These are phyloP conservation scores for Moesziomyces parantarcticus DNA, from an alignment of 1,284 basidiomycete genomes.

Conservation along the genomic window DNA sequence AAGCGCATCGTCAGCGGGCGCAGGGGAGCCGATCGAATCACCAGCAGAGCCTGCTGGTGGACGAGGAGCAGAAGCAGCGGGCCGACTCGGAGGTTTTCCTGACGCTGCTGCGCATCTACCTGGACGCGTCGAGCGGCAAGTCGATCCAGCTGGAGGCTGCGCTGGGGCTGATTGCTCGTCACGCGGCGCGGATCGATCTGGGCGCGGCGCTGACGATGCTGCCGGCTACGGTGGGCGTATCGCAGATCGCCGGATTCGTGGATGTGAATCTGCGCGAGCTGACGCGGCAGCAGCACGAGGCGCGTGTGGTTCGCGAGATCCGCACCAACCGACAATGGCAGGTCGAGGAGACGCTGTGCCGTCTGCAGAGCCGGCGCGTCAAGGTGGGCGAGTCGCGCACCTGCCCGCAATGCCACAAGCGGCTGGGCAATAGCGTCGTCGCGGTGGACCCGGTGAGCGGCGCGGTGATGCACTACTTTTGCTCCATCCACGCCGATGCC, in stretches of 20 bases:
- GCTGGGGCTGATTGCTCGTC: slow-evolving; percentile 82
- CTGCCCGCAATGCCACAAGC: slow-evolving; percentile 94
- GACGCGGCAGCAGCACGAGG: slow-evolving; percentile 35
- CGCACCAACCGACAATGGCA: slow-evolving; percentile 79
- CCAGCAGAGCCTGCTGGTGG: slow-evolving; percentile 38
- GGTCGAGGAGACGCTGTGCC: slow-evolving; percentile 78
- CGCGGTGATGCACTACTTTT: slow-evolving; percentile 63
- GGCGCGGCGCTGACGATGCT: slow-evolving; percentile 83
- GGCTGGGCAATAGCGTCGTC: slow-evolving; percentile 91
- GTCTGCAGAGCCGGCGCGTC: slow-evolving; percentile 82
- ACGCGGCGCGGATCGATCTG: slow-evolving; percentile 83
- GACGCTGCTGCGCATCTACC: slow-evolving; percentile 85
- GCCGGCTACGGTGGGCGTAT: slow-evolving; percentile 84
- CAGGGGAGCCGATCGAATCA: slow-evolving; percentile 22
- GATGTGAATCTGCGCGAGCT: slow-evolving; percentile 42
- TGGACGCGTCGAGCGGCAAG: slow-evolving; percentile 70
- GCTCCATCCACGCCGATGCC: slow-evolving; percentile 41
- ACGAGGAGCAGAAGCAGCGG: slow-evolving; percentile 32
- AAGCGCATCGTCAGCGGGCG: slow-evolving; percentile 4
- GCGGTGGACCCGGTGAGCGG: slow-evolving; percentile 75
- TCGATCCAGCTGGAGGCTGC: slow-evolving; percentile 73
- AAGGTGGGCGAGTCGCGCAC: slow-evolving; percentile 86
- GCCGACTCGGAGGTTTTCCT: slow-evolving; percentile 75
- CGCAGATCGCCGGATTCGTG: slow-evolving; percentile 80
- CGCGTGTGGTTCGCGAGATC: slow-evolving; percentile 74